A percentile compares a stretch with the other conserved stretches of the same genome.
phyloP scores from a whole-genome alignment of 1,284 basidiomycete species.

The Malassezia nana region DNA sequence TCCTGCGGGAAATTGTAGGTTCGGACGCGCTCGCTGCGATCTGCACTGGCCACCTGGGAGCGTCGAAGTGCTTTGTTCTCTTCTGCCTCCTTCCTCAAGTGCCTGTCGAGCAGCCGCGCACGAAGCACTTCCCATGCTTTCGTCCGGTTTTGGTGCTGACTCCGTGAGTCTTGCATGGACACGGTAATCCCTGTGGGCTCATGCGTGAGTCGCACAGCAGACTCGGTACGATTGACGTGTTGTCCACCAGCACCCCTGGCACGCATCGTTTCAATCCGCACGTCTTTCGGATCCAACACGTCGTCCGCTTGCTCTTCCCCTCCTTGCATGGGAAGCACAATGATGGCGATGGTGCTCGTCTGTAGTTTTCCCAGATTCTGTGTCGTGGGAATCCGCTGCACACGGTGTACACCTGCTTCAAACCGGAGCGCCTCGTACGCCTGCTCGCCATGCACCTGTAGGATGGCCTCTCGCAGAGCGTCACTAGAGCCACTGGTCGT shows the following conservation, averaged over 20 bases:
- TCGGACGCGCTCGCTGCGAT: constrained; percentile 40
- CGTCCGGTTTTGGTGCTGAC: constrained; percentile 64
- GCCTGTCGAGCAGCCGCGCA: constrained; percentile 36
- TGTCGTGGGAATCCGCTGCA: constrained; percentile 84
- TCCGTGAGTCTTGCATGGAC: constrained; percentile 95
- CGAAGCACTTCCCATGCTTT: constrained; percentile 44
- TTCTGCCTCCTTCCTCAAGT: constrained; percentile 32
- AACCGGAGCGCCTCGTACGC: constrained; percentile 71
- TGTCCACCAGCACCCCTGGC: constrained; percentile 92
- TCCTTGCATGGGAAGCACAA: constrained; percentile 44
- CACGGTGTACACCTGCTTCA: constrained; percentile 91
- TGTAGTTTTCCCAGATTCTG: constrained; percentile 78
- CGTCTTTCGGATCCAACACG: constrained; percentile 70
- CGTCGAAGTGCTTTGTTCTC: constrained; percentile 30
- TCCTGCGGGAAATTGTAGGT: constrained; percentile 48
- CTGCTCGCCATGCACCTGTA: constrained; percentile 68
- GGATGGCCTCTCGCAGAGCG: constrained; percentile 64
- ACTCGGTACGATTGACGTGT: constrained; percentile 98
- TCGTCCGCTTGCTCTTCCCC: constrained; percentile 49
- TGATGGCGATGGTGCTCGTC: constrained; percentile 76
- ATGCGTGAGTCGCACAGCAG: constrained; percentile 90
- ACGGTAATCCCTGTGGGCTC: constrained; percentile 86
- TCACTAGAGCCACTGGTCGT: constrained; percentile 16
- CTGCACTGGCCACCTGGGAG: constrained; percentile 41
- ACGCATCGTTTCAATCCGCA: constrained; percentile 85